phyloP scores from a whole-genome alignment of 106 monocot species.

The Allium fistulosum region DNA sequence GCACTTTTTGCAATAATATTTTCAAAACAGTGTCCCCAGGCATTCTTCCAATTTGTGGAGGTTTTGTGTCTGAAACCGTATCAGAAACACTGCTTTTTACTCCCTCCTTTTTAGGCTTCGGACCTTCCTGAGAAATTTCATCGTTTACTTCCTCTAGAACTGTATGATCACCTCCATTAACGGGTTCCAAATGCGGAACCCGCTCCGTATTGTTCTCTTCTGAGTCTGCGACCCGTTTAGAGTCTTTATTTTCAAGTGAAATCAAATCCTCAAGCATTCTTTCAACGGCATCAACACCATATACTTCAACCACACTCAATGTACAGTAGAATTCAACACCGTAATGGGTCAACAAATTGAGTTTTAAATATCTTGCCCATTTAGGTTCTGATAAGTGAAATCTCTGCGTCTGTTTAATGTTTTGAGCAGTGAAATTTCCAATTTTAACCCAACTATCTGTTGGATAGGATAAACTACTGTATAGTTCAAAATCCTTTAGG shows the following conservation, averaged over 20 bases:
- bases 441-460: slow-evolving; percentile 66
- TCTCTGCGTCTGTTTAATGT: slow-evolving; percentile 71
- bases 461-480: slow-evolving; percentile 67
- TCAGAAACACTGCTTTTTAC: slow-evolving; percentile 20
- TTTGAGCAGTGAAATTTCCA: slow-evolving; percentile 65
- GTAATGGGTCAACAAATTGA: slow-evolving; percentile 73
- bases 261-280: slow-evolving; percentile 88
- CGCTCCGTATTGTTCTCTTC: slow-evolving; percentile 32
- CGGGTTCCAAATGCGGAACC: slow-evolving; percentile 13
- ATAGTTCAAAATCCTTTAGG: slow-evolving; percentile 75
- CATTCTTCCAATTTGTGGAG: slow-evolving; percentile 61
- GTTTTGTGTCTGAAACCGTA: slow-evolving; percentile 24
- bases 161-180: slow-evolving; percentile 28
- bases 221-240: slow-evolving; percentile 7
- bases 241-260: slow-evolving; percentile 33
- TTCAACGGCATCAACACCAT: slow-evolving; percentile 93
- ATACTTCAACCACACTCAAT: slow-evolving; percentile 67
- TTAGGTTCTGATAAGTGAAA: slow-evolving; percentile 66
- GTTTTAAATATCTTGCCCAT: slow-evolving; percentile 77
- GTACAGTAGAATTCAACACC: slow-evolving; percentile 93
- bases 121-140: slow-evolving; percentile 25
- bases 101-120: slow-evolving; percentile 20
- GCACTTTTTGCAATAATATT: slow-evolving; percentile 85
- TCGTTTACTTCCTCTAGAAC: slow-evolving; percentile 13
- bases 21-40: slow-evolving; percentile 90